Base-by-base conservation (phyloP, 306 rosid species). In the Casuarina equisetifolia region DNA sequence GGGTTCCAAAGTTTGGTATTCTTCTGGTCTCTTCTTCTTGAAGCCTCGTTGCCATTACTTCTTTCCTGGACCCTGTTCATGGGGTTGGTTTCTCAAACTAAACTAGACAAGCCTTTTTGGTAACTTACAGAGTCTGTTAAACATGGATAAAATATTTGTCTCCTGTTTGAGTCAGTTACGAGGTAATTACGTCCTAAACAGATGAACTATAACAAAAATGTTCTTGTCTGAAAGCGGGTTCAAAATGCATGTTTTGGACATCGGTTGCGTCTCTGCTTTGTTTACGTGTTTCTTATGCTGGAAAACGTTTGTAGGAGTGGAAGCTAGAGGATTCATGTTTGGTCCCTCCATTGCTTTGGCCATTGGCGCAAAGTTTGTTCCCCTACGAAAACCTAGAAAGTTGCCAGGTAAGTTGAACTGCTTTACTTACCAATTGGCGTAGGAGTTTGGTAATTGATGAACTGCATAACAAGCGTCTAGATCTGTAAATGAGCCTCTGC, bases 351-450 rank as follows among this genome's bases (percentile, higher is more conserved):
- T 95, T 85, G 97, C 99, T 15, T 86, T 92, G 70, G 92, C 91
- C 72, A 91, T 95, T 54, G 99, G 99, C 43, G 99, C 99, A 52
- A 95, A 95, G 92, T 95, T 95, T 79, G 92, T 95, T 72, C 99
- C 97, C 67, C 74, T 95, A 76, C 89, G 99, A n/a, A 95, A 95
- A 81, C 99, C 99, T n/a, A 69, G 89, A 61, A 95, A 95, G 89
- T 89, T 95, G 63, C 99, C 99, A 9, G 99, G 99, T 95, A 87
- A 38, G 39, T 55, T 70, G 46, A 39, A 61, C 32, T 25, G 32
- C 32, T 25, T 25, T 25, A 25, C 32, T 25, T 25, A 25, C 32
- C 32, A 25, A 25, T 25, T 25, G 32, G 32, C 32, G 32, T 25
- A 25, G 32, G 12, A 49, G 53, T 35, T 55, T 0, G 8, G 35